Base-by-base conservation (phyloP, 1,284 basidiomycete genomes). In the Malassezia brasiliensis region DNA sequence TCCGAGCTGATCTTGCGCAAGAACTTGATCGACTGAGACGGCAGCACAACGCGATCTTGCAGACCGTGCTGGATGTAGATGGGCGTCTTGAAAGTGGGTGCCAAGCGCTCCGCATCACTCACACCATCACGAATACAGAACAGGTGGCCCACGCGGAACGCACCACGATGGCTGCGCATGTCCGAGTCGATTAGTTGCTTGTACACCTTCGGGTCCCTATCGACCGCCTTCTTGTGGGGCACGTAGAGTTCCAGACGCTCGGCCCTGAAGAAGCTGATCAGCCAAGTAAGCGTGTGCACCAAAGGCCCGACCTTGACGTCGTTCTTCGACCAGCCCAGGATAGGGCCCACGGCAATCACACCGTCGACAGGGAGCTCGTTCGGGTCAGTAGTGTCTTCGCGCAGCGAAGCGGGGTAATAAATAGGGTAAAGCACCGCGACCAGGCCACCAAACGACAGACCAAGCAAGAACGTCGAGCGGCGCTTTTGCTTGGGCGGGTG, bases 141-240 rank as follows among this genome's bases (percentile, higher is more conserved):
- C 22, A 70, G 35, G 47, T 72, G 69, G 12, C 67, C 68, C 28
- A 68, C 55, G 11, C 69, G 67, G 59, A 72, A 72, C 2, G 67
- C 57, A 11, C 69, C 69, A 44, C 69, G 60, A 47, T 72, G 69
- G 19, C 62, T 62, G 5, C 69, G 59, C 15, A 60, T 63, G 62
- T 71, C 69, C 47, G 67, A 62, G 50, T 65, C 67, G 40, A 72
- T 60, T 5, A 72, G 56, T 14, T 62, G 59, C 46, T 68, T 64
- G 60, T 72, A 72, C 22, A 72, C 69, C 45, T 71, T 71, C 8
- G 68, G 68, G 47, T 72, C 69, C 48, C 66, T 67, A 50, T 72
- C 69, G 19, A 72, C 62, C 17, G 53, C 61, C 51, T 64, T 66
- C 51, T 69, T 71, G 60, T 72, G 69, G 15, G 69, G 69, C 8